These are phyloP conservation scores for Kluyveromyces aestuarii DNA, from an alignment of 805 yeast genomes.

Conservation along the genomic window DNA sequence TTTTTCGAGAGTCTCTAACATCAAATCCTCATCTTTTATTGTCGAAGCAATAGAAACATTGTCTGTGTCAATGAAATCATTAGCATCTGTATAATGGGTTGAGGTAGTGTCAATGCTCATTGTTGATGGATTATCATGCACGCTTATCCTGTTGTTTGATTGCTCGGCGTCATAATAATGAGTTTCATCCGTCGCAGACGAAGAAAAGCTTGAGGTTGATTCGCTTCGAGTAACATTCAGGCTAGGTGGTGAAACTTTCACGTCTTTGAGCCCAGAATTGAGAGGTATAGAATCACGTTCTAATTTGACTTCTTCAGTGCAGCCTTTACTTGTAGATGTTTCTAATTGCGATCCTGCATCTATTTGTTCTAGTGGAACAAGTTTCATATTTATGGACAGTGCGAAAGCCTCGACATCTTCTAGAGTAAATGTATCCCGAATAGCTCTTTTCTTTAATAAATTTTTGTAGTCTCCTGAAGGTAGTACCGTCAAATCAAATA, in stretches of 20 bases:
- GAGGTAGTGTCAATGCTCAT: conserved; percentile 1
- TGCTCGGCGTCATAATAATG: conserved; percentile 24
- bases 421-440: conserved; percentile 17
- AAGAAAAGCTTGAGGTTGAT: conserved; percentile 16
- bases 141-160: neutral
- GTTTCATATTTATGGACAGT: conserved; percentile 25
- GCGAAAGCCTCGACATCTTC: conserved; percentile 30
- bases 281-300: neutral
- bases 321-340: neutral
- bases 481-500: conserved; percentile 35
- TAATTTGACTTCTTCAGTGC: conserved; percentile 7
- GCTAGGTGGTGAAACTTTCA: conserved; percentile 11
- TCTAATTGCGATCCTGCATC: neutral
- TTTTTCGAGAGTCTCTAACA: conserved; percentile 6
- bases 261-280: neutral
- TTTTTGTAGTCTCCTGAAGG: conserved; percentile 36
- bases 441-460: conserved; percentile 24
- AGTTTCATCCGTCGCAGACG: conserved; percentile 19
- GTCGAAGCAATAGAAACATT: conserved; percentile 8
- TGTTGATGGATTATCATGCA: neutral
- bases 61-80: neutral
- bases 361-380: conserved; percentile 24
- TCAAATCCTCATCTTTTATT: neutral
- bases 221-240: conserved; percentile 6
- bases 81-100: conserved; percentile 4